Evolutionary conservation across 2,329 filamentous ascomycete genomes (phyloP).

Genomic region (Fusarium sp.): DNA sequence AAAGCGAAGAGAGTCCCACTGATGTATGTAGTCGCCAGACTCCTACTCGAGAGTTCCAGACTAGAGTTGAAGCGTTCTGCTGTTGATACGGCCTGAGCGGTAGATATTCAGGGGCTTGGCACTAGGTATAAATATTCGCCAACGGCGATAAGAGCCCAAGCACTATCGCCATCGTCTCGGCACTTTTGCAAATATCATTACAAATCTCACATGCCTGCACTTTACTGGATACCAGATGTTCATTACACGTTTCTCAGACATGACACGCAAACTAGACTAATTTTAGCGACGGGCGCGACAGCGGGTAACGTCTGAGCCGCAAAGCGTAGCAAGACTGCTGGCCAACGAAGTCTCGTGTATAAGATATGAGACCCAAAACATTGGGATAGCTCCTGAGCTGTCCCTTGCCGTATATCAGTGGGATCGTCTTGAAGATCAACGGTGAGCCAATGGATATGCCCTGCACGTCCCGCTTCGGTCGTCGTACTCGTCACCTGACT

Average conservation of each 20-base stretch:
- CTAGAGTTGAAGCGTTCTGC: not conserved
- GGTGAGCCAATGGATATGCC: conserved; percentile 15
- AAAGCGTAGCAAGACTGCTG: not conserved
- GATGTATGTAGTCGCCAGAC: not conserved
- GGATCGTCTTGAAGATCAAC: conserved; percentile 23
- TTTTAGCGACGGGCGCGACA: not conserved
- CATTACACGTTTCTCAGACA: not conserved
- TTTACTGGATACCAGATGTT: conserved; percentile 8
- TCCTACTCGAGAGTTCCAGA: not conserved
- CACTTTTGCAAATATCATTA: conserved; percentile 6
- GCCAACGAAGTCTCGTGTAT: not conserved
- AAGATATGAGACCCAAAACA: not conserved
- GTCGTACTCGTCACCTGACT: conserved; percentile 9
- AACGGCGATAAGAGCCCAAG: not conserved
- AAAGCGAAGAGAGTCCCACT: not conserved
- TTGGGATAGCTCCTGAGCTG: not conserved
- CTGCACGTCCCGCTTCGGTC: not conserved
- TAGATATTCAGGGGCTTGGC: conserved; percentile 2
- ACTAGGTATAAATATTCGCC: conserved; percentile 4
- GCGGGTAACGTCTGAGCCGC: conserved; percentile 11
- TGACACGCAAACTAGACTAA: conserved; percentile 22
- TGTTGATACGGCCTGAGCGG: not conserved
- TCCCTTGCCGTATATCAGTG: conserved; percentile 14
- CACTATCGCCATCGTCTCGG: not conserved
- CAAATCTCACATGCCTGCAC: not conserved